Conservation (phyloP, 805 yeast species). For the Saccharomycopsis sp. region DNA sequence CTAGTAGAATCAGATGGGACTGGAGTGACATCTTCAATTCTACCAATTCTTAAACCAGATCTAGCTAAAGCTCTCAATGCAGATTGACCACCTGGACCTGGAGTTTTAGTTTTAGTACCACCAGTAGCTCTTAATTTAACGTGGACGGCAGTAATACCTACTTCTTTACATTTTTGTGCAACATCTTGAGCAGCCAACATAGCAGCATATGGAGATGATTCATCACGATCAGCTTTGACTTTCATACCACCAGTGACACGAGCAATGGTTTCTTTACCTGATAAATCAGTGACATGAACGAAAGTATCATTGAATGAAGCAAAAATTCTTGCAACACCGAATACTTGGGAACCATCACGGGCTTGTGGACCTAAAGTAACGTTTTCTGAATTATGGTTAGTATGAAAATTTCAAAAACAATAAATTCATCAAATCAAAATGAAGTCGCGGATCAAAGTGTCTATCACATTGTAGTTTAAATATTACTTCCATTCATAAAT, state of each 20-base stretch:
- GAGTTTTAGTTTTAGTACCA: constrained; percentile 99
- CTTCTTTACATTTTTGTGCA: constrained; percentile 98
- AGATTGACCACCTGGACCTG: constrained; percentile 99
- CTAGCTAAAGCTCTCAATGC: constrained; percentile 99
- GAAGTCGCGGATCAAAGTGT: too few species aligned
- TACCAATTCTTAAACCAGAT: constrained; percentile 99
- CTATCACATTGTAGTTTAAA: too few species aligned
- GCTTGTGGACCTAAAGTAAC: constrained; percentile 76
- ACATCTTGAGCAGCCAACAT: constrained; percentile 99
- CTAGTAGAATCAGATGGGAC: constrained; percentile 99
- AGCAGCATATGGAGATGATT: constrained; percentile 99
- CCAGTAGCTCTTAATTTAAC: constrained; percentile 99
- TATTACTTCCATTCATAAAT: too few species aligned
- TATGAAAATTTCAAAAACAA: too few species aligned
- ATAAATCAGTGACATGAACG: constrained; percentile 98
- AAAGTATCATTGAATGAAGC: constrained; percentile 99
- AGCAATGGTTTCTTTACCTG: constrained; percentile 99
- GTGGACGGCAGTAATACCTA: constrained; percentile 99
- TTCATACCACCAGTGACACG: constrained; percentile 99
- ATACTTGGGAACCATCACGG: constrained; percentile 97
- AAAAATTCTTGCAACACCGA: constrained; percentile 99
- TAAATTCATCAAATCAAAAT: too few species aligned
- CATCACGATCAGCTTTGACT: constrained; percentile 99
- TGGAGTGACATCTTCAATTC: constrained; percentile 99
- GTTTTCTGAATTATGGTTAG: constrained; percentile 35